A percentile compares a stretch with the other conserved stretches of the same genome.
Evolutionary conservation across 345 rosid genomes (phyloP).

Genomic region (Jatropha curcas): DNA sequence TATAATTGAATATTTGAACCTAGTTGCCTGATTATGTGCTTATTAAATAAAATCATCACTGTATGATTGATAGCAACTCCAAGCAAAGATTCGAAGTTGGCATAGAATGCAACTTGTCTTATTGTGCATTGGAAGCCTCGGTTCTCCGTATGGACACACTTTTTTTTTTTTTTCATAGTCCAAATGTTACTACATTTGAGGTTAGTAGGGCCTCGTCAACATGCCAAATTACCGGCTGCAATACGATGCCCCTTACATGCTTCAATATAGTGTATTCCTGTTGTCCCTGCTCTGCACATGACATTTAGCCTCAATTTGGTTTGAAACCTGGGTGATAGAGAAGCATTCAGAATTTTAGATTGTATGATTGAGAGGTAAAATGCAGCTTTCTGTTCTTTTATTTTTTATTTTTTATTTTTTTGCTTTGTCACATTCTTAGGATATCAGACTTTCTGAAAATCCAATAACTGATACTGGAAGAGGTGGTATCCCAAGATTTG

Average conservation of each 20-base stretch:
- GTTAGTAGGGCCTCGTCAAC: neutral
- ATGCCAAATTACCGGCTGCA: neutral
- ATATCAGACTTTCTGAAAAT: conserved; percentile 88
- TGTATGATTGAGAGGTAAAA: conserved; percentile 2
- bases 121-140: neutral
- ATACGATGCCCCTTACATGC: neutral
- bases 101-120: neutral
- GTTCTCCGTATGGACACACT: neutral
- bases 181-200: neutral
- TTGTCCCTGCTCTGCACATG: too few species aligned
- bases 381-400: too few species aligned
- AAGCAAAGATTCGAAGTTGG: too few species aligned
- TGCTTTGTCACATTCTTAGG: conserved; percentile 46
- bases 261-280: neutral
- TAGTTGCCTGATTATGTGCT: neutral
- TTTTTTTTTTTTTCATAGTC: neutral
- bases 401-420: too few species aligned
- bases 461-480: conserved; percentile 71
- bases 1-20: neutral
- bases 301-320: neutral
- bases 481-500: conserved; percentile 83
- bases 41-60: neutral
- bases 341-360: neutral
- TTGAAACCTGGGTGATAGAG: neutral
- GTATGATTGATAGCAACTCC: neutral